Percentiles rank a stretch among this genome's conserved stretches.
Conservation (phyloP, 2,329 filamentous ascomycete species). For the Botrytis elliptica region DNA sequence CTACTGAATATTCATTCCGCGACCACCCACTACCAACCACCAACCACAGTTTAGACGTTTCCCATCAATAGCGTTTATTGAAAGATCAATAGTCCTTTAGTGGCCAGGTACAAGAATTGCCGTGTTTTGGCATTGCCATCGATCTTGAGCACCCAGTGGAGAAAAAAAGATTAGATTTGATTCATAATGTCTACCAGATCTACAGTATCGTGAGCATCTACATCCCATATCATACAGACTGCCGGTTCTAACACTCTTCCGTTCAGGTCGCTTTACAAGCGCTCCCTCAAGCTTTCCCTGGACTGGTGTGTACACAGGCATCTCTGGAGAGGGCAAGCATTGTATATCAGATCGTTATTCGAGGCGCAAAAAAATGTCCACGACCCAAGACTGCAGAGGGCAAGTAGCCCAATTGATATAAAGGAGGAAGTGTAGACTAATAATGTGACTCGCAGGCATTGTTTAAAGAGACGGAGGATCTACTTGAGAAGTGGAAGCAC, state of each 20-base stretch:
- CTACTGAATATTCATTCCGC: slow-evolving; percentile 15
- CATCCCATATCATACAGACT: not conserved
- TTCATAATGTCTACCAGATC: slow-evolving; percentile 40
- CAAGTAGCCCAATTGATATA: slow-evolving; percentile 20
- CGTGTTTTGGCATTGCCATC: not conserved
- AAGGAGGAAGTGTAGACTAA: slow-evolving; percentile 21
- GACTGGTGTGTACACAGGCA: slow-evolving; percentile 94
- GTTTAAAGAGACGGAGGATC: slow-evolving; percentile 80
- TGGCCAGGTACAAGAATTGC: not conserved
- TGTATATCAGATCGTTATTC: slow-evolving; percentile 94
- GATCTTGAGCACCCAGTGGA: not conserved
- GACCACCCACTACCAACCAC: not conserved
- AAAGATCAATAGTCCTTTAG: not conserved
- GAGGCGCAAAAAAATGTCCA: slow-evolving; percentile 86
- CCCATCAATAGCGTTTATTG: slow-evolving; percentile 15
- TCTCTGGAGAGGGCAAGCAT: slow-evolving; percentile 90
- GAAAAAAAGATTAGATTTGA: slow-evolving; percentile 6
- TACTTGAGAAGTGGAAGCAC: slow-evolving; percentile 94
- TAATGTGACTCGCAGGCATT: slow-evolving; percentile 59
- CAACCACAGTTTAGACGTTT: slow-evolving; percentile 6
- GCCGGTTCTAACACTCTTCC: not conserved
- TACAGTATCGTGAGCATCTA: slow-evolving; percentile 37
- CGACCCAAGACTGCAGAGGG: slow-evolving; percentile 83
- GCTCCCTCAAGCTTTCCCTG: slow-evolving; percentile 86
- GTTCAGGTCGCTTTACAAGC: slow-evolving; percentile 75